Percentiles rank a stretch among this genome's conserved stretches.
Conservation (phyloP, 1,284 basidiomycete genomes). For the Ceratobasidium sp. region DNA sequence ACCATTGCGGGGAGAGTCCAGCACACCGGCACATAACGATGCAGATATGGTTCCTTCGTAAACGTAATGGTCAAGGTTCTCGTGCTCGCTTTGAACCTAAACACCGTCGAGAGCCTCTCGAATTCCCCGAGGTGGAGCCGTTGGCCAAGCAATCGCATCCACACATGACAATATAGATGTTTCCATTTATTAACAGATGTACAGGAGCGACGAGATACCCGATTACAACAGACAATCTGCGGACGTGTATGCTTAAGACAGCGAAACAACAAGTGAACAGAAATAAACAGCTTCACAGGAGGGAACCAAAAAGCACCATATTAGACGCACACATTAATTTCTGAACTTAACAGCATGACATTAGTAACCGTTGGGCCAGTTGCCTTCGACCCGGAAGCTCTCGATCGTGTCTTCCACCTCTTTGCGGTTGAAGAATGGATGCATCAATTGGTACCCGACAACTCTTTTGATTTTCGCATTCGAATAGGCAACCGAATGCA, state of each 20-base stretch:
- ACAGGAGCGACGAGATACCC: slow-evolving; percentile 30
- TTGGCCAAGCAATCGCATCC: neutral
- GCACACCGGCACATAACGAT: neutral
- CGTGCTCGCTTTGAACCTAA: neutral
- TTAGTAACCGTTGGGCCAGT: slow-evolving; percentile 66
- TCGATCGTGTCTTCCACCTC: slow-evolving; percentile 77
- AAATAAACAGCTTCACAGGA: slow-evolving; percentile 32
- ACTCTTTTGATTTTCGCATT: slow-evolving; percentile 78
- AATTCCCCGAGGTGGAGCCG: slow-evolving; percentile 1
- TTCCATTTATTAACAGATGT: slow-evolving; percentile 41
- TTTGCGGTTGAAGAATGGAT: slow-evolving; percentile 71
- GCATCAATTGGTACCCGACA: slow-evolving; percentile 73
- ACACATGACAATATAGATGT: neutral
- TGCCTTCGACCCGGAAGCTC: slow-evolving; percentile 79
- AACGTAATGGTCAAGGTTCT: neutral
- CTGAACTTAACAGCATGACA: neutral
- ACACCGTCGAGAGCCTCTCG: neutral
- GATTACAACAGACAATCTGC: slow-evolving; percentile 39
- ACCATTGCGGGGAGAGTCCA: slow-evolving; percentile 52
- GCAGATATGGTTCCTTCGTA: slow-evolving; percentile 11
- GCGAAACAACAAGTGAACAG: slow-evolving; percentile 17
- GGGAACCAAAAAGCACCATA: slow-evolving; percentile 26
- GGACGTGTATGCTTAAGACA: slow-evolving; percentile 39
- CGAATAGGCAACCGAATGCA: slow-evolving; percentile 71
- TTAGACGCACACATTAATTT: slow-evolving; percentile 29